A percentile compares a stretch with the other conserved stretches of the same genome.
phyloP scores from a whole-genome alignment of 2,329 filamentous ascomycete species.

The Cadophora luteo-olivacea region DNA sequence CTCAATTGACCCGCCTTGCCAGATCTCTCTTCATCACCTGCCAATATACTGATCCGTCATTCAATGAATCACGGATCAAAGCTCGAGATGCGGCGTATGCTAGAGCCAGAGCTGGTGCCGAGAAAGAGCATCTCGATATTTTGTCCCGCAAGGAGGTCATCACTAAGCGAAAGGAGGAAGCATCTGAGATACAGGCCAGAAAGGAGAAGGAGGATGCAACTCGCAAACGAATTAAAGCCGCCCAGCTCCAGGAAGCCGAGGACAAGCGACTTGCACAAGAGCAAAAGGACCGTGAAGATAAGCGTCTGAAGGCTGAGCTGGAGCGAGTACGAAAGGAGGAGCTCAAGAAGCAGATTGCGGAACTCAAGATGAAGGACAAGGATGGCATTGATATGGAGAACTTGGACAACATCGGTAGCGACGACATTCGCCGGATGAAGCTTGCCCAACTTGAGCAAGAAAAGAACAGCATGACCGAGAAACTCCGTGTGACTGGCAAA shows the following conservation, averaged over 20 bases:
- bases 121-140: slow-evolving; percentile 86
- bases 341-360: slow-evolving; percentile 88
- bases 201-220: slow-evolving; percentile 93
- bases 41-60: slow-evolving; percentile 91
- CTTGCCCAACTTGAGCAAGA: slow-evolving; percentile 95
- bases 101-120: slow-evolving; percentile 85
- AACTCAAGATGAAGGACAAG: slow-evolving; percentile 85
- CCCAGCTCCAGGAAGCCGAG: slow-evolving; percentile 89
- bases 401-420: slow-evolving; percentile 85
- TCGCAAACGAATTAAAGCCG: slow-evolving; percentile 83
- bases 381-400: slow-evolving; percentile 81
- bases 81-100: slow-evolving; percentile 81
- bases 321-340: slow-evolving; percentile 92
- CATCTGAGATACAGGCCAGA: slow-evolving; percentile 84
- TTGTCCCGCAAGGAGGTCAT: slow-evolving; percentile 89
- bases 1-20: slow-evolving; percentile 89
- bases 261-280: slow-evolving; percentile 89
- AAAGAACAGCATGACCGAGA: slow-evolving; percentile 95
- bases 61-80: slow-evolving; percentile 81
- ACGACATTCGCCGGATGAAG: slow-evolving; percentile 92
- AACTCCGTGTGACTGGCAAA: slow-evolving; percentile 90
- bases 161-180: slow-evolving; percentile 95
- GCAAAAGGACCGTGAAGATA: slow-evolving; percentile 87
- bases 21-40: slow-evolving; percentile 92
- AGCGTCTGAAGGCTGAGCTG: slow-evolving; percentile 84